Evolutionary conservation across 257 asterid genomes (phyloP).

Genomic region (Solanum stenotomum): DNA sequence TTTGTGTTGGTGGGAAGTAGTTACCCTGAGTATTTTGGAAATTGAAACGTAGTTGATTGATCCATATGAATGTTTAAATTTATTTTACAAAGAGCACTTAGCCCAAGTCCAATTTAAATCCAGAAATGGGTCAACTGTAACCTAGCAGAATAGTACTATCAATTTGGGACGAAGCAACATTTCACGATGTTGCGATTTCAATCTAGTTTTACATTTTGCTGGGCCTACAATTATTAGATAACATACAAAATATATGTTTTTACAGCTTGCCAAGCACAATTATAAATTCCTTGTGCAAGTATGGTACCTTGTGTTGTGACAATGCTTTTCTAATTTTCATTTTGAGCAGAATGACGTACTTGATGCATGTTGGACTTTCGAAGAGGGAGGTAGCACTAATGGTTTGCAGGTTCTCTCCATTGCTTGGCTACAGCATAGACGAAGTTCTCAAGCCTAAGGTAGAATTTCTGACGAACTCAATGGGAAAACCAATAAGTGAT

Average conservation of each 20-base stretch:
- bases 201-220: not conserved
- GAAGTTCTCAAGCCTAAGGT: constrained; percentile 71
- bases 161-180: not conserved
- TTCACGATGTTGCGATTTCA: not conserved
- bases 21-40: not conserved
- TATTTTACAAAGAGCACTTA: not conserved
- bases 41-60: not conserved
- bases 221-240: not conserved
- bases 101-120: not conserved
- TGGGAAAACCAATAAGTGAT: constrained; percentile 56
- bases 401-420: constrained; percentile 76
- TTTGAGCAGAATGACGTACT: constrained; percentile 50
- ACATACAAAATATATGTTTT: not conserved
- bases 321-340: not conserved
- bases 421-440: constrained; percentile 80
- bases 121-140: not conserved
- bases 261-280: not conserved
- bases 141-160: not conserved
- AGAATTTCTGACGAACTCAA: constrained; percentile 54
- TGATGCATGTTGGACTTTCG: constrained; percentile 56
- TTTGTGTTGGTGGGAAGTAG: not conserved
- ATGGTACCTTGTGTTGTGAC: not conserved
- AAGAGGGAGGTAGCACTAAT: constrained; percentile 57
- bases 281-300: not conserved
- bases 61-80: not conserved